A percentile compares a stretch with the other conserved stretches of the same genome.
Conservation (phyloP, 2,329 filamentous ascomycete genomes). For the Scortechinia acanthostroma region DNA sequence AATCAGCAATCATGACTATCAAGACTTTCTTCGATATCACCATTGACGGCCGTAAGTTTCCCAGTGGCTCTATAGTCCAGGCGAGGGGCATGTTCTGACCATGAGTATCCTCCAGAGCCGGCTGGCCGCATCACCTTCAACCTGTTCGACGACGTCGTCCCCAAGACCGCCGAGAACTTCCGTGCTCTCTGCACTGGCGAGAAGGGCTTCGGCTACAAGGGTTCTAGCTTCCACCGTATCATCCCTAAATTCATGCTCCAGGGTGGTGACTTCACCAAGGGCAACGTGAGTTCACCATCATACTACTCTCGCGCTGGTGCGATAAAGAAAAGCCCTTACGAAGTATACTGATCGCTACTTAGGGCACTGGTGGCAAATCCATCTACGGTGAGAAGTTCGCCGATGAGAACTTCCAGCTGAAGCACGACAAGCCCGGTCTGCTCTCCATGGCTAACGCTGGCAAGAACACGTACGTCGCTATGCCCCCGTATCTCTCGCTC, state of each 20-base stretch:
- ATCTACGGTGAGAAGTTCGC: conserved; percentile 93
- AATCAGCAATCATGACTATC: too few species aligned
- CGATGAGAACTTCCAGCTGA: conserved; percentile 81
- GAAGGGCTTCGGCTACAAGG: conserved; percentile 77
- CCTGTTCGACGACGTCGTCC: conserved; percentile 72
- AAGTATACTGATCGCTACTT: conserved; percentile 9
- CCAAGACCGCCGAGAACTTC: conserved; percentile 85
- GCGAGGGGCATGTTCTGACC: too few species aligned
- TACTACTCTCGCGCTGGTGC: neutral
- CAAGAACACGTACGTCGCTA: conserved; percentile 71
- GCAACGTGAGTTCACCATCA: conserved; percentile 59
- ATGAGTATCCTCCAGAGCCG: too few species aligned
- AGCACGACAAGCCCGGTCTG: conserved; percentile 70
- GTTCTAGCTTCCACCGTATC: conserved; percentile 84
- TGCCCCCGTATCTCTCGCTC: neutral
- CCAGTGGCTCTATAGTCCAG: too few species aligned
- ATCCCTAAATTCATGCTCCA: conserved; percentile 93
- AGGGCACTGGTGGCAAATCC: conserved; percentile 87
- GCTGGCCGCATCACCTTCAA: conserved; percentile 78
- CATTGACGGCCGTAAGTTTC: too few species aligned
- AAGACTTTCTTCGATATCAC: too few species aligned
- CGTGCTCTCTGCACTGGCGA: conserved; percentile 72
- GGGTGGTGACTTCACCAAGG: conserved; percentile 89
- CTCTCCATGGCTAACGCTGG: conserved; percentile 95
- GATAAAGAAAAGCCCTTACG: conserved; percentile 2